These are phyloP conservation scores for Tetragonia tetragonoides DNA, from an alignment of 148 eudicot species.

Conservation along the genomic window DNA sequence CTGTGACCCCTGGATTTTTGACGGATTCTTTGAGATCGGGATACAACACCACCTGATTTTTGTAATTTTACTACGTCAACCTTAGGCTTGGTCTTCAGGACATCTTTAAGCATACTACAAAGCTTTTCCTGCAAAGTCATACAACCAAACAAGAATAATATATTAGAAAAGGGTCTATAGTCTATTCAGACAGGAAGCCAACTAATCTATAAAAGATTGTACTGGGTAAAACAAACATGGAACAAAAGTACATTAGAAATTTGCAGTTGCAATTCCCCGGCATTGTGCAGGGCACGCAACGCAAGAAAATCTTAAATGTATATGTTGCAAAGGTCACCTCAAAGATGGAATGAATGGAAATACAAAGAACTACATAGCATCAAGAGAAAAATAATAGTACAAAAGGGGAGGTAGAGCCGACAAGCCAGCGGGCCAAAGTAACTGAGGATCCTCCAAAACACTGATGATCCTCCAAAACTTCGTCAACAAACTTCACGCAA, in stretches of 20 bases:
- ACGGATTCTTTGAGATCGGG: slow-evolving; percentile 68
- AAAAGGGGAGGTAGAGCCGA: neutral
- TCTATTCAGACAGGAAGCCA: neutral
- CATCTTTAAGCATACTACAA: slow-evolving; percentile 89
- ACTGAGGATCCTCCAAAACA: neutral
- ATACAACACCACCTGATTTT: slow-evolving; percentile 92
- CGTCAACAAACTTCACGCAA: too few relatives aligned
- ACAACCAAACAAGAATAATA: slow-evolving; percentile 10
- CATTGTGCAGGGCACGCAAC: neutral
- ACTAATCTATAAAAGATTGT: neutral
- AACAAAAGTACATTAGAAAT: neutral
- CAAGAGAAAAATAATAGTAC: neutral
- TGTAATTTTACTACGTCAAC: slow-evolving; percentile 99
- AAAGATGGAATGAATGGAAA: neutral
- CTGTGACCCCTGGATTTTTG: slow-evolving; percentile 64
- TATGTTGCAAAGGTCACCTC: neutral
- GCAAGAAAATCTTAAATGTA: neutral
- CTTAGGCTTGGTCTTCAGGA: slow-evolving; percentile 66
- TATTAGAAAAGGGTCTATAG: neutral
- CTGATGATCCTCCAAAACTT: too few relatives aligned
- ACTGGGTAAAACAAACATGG: neutral
- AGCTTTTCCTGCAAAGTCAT: slow-evolving; percentile 75
- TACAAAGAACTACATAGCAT: neutral
- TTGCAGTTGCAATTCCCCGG: neutral
- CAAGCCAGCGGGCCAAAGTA: neutral